Conservation (phyloP, 2,329 filamentous ascomycete genomes). For the Alternaria longipes region DNA sequence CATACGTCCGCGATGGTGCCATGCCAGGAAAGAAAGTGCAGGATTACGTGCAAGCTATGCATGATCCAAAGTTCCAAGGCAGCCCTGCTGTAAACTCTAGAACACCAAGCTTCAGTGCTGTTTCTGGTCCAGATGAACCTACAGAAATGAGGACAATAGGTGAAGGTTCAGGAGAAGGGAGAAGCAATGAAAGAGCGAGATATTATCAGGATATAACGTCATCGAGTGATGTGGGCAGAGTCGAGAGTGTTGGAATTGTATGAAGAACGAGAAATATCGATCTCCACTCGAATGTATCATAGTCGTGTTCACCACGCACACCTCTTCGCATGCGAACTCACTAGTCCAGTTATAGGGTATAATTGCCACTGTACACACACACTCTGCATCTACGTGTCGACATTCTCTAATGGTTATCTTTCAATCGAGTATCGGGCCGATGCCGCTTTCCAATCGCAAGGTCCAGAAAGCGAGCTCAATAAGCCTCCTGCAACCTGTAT, state of each 20-base stretch:
- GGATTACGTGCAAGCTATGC: slow-evolving; percentile 17
- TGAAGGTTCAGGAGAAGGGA: not conserved
- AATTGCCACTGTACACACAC: no score
- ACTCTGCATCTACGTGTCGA: no score
- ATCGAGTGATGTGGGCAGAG: not conserved
- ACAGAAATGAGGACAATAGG: no score
- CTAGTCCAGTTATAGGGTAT: no score
- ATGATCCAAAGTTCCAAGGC: not conserved
- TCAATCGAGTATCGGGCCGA: not conserved
- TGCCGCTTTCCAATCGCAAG: not conserved
- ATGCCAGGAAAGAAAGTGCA: slow-evolving; percentile 26
- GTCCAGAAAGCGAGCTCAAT: not conserved
- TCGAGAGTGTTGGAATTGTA: not conserved
- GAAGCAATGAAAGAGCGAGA: not conserved
- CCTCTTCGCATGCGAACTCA: no score
- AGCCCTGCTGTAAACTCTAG: not conserved
- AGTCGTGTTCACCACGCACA: not conserved
- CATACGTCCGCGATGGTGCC: slow-evolving; percentile 14
- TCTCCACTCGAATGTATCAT: not conserved
- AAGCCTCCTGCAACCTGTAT: not conserved
- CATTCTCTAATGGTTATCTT: no score
- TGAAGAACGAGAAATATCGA: not conserved
- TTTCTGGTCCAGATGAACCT: not conserved
- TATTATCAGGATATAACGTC: not conserved
- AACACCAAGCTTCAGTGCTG: not conserved